Evolutionary conservation across 108 stramenopile genomes (phyloP), one percentile per base, ranked within the genome.

Genomic region (Conticribra weissflogii): DNA sequence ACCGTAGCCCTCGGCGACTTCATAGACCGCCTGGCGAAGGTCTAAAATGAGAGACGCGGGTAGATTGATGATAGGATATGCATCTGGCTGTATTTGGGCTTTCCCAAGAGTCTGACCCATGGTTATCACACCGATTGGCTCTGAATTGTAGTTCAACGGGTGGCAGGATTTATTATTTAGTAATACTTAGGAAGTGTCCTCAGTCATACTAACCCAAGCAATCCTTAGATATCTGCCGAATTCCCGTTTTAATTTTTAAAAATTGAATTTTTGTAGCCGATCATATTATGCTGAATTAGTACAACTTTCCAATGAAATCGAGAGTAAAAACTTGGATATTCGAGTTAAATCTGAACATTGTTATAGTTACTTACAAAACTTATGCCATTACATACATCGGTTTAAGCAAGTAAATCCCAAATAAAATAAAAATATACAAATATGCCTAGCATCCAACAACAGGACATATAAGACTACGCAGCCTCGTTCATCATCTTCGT

Each of bases 91-190:
- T 2, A 74, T 59, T 8, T 18, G 3, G 2, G 64, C 63, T 50
- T 74, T 74, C 15, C 72, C 63, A 15, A 74, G 28, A n/a, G 28
- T 32, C 32, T 74, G 63, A 0, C 72, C 72, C 75, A 71, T 63
- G 30, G 49, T 34, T 41, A 12, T 41, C 8, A 5, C 36, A 41
- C 36, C 36, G 12, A 41, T 5, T 41, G 36, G 5, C 36, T 9
- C 12, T 41, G 36, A 41, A n/a, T n/a, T n/a, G n/a, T n/a, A n/a
- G n/a, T n/a, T 41, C 36, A 41, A 41, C 8, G 36, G 8, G 12
- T 41, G 36, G 5, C 12, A 12, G 36, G 36, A n/a, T n/a, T 41
- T 5, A 5, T 12, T 41, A 41, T 41, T 41, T 12, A 41, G 12
- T 41, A 41, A 5, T 41, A 5, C 36, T 41, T 41, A 41, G 5